phyloP scores from a whole-genome alignment of 768 basidiomycete genomes.

The Lenzites betulinus region DNA sequence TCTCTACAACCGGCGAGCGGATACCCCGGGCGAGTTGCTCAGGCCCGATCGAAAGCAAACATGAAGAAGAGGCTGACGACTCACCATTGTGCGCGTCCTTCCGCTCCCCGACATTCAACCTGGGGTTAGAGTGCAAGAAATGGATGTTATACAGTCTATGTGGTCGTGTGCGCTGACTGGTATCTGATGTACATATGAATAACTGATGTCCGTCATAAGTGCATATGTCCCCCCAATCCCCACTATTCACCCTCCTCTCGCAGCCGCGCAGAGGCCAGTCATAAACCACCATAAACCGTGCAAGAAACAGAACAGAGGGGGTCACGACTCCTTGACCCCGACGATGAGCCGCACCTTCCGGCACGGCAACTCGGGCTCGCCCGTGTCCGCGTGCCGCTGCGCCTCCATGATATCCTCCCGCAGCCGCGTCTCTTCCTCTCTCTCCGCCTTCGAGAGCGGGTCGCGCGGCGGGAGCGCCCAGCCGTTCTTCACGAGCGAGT shows the following conservation, averaged over 20 bases:
- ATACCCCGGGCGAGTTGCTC: too few relatives aligned
- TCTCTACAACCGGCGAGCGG: not conserved
- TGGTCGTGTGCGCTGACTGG: not conserved
- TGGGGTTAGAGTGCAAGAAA: not conserved
- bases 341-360: slow-evolving; percentile 29
- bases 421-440: slow-evolving; percentile 28
- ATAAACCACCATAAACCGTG: not conserved
- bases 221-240: too few relatives aligned
- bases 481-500: slow-evolving; percentile 27
- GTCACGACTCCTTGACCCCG: slow-evolving; percentile 25
- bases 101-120: not conserved
- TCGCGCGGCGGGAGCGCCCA: slow-evolving; percentile 30
- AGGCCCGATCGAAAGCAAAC: too few relatives aligned
- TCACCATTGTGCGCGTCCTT: not conserved
- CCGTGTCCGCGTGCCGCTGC: slow-evolving; percentile 22
- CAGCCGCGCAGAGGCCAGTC: not conserved
- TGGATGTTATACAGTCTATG: slow-evolving; percentile 18
- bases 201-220: slow-evolving; percentile 8
- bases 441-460: slow-evolving; percentile 28
- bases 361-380: slow-evolving; percentile 24
- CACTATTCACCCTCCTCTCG: not conserved
- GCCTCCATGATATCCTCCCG: slow-evolving; percentile 31
- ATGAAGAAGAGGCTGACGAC: not conserved
- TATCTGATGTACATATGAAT: slow-evolving; percentile 18
- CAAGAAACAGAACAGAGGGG: not conserved